Evolutionary conservation across 768 basidiomycete genomes (phyloP), one percentile per base, ranked within the genome.

Genomic region (Suillus clintonianus): DNA sequence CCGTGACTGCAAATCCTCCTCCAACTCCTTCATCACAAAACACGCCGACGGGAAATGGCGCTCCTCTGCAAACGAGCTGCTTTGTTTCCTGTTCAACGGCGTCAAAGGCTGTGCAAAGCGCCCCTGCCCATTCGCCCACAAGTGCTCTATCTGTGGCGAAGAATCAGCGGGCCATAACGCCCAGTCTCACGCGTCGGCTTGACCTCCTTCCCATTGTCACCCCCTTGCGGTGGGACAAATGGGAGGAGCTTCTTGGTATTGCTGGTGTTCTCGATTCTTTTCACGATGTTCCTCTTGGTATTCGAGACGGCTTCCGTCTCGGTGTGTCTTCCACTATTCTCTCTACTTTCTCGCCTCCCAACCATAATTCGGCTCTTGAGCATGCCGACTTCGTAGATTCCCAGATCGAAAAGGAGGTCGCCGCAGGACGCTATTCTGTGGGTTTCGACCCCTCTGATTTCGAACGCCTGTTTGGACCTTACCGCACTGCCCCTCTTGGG

Each of bases 401-500:
- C 7, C 34, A 36, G 34, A 36, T 36, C 10, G 34, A 36, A 36
- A 36, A 36, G 34, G 34, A 36, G 34, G 34, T 36, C 34, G 10
- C 34, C 34, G 10, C 34, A 36, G 34, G 34, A 6, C 4, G 34
- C 14, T 59, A 72, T 37, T 59, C 67, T 7, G 55, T 51, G 5
- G 60, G 61, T 14, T 74, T 60, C 55, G 10, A 50, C 2, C 65
- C 65, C 2, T 43, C 62, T 9, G 41, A 71, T 41, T 54, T 72
- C 7, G 71, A 76, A 27, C 14, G 10, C 6, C 68, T 77, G n/a
- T 66, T 78, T 24, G 74, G 75, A 4, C 69, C 60, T 6, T 79
- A 77, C 60, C 66, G 70, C 32, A 69, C 67, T 8, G 72, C 75
- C 0, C 76, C 77, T 1, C 66, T 77, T 24, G 69, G 70, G 27